Evolutionary conservation across 1,284 basidiomycete genomes (phyloP).

Genomic region (Flammula alnicola): DNA sequence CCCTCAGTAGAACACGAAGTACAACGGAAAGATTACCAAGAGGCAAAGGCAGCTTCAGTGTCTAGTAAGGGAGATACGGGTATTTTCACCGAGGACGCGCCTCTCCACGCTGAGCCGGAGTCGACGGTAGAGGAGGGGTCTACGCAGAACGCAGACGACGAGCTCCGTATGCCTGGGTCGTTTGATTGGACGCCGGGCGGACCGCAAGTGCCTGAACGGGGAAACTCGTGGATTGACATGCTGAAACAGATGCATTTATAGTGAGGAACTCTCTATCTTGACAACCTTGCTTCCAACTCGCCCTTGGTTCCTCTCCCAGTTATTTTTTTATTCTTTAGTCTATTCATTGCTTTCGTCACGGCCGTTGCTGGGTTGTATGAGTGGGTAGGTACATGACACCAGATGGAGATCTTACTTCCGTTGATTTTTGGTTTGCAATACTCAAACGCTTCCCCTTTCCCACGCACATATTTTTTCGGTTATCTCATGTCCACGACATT

Average conservation of each 20-base stretch:
- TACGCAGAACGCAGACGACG: conserved; percentile 7
- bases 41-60: background rate
- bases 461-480: no score
- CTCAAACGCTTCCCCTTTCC: no score
- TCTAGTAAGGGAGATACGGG: conserved; percentile 12
- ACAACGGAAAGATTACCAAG: conserved; percentile 3
- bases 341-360: no score
- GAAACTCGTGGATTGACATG: conserved; percentile 33
- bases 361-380: no score
- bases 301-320: background rate
- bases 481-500: no score
- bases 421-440: no score
- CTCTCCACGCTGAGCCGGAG: conserved; percentile 24
- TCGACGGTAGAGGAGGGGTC: conserved; percentile 13
- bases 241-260: conserved; percentile 30
- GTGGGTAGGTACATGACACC: no score
- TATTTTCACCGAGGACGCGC: conserved; percentile 15
- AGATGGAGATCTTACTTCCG: no score
- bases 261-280: conserved; percentile 24
- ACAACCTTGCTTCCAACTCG: background rate
- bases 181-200: conserved; percentile 25
- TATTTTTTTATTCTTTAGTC: no score
- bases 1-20: background rate
- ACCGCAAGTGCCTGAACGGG: background rate
- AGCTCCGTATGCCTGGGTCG: conserved; percentile 28